Evolutionary conservation across 345 rosid species (phyloP).

Genomic region (Arabis hirsuta): DNA sequence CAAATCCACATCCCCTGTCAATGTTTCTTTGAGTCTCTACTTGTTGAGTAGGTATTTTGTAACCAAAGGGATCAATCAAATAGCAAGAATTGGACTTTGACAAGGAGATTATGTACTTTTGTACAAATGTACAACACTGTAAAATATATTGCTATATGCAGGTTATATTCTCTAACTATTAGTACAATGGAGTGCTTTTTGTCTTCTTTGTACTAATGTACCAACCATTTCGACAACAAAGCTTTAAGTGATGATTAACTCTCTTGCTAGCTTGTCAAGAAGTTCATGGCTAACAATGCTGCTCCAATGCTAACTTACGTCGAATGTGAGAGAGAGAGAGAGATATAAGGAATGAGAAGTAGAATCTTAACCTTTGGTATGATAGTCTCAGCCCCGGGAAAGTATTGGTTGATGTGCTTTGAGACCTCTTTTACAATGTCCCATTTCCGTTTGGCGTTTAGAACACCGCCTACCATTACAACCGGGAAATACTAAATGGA

Average conservation of each 20-base stretch:
- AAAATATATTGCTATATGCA: not conserved
- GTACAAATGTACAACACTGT: slow-evolving; percentile 30
- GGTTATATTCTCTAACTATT: too few relatives aligned
- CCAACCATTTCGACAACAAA: not conserved
- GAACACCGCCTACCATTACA: slow-evolving; percentile 68
- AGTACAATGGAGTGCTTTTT: too few relatives aligned
- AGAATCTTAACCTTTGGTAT: slow-evolving; percentile 53
- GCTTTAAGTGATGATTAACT: not conserved
- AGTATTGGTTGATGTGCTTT: slow-evolving; percentile 47
- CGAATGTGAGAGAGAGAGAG: not conserved
- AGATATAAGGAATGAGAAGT: slow-evolving; percentile 2
- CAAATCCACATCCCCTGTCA: slow-evolving; percentile 5
- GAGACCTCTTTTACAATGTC: slow-evolving; percentile 62
- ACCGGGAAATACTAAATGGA: slow-evolving; percentile 79
- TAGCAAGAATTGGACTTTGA: slow-evolving; percentile 25
- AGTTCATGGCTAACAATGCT: slow-evolving; percentile 57
- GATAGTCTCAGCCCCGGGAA: slow-evolving; percentile 53
- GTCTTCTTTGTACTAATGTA: not conserved
- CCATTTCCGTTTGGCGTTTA: slow-evolving; percentile 58
- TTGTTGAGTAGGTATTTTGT: slow-evolving; percentile 17
- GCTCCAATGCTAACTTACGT: slow-evolving; percentile 47
- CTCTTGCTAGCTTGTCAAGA: slow-evolving; percentile 42
- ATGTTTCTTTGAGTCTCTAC: not conserved
- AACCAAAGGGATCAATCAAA: slow-evolving; percentile 12
- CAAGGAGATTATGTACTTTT: slow-evolving; percentile 19